phyloP scores from a whole-genome alignment of 2,329 filamentous ascomycete species.

The Aspergillus uvarum region DNA sequence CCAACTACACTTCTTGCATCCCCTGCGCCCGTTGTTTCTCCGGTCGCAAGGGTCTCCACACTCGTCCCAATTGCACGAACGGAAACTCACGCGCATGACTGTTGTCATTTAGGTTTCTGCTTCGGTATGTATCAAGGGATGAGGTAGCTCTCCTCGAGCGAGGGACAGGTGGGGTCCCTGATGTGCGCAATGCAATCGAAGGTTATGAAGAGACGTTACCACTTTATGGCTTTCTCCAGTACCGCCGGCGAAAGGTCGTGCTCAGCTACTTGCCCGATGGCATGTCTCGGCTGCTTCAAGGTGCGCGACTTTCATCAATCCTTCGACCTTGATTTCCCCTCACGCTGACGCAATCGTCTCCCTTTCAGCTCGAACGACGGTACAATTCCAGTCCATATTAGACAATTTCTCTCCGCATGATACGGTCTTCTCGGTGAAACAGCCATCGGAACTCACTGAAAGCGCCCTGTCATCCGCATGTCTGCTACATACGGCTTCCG shows the following conservation, averaged over 20 bases:
- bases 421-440: constrained; percentile 73
- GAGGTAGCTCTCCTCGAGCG: constrained; percentile 75
- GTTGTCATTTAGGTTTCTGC: constrained; percentile 70
- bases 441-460: constrained; percentile 78
- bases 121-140: constrained; percentile 88
- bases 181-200: constrained; percentile 75
- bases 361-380: constrained; percentile 71
- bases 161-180: constrained; percentile 78
- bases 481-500: constrained; percentile 82
- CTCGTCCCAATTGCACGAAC: neutral
- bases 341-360: constrained; percentile 10
- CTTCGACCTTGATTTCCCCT: constrained; percentile 1
- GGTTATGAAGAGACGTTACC: constrained; percentile 82
- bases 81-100: constrained; percentile 9
- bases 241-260: constrained; percentile 83
- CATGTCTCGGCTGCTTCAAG: constrained; percentile 88
- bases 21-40: constrained; percentile 10
- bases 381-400: constrained; percentile 62
- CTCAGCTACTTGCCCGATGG: constrained; percentile 91
- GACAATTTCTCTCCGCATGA: constrained; percentile 81
- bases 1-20: neutral
- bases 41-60: constrained; percentile 11
- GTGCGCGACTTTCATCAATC: constrained; percentile 52
- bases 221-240: constrained; percentile 87
- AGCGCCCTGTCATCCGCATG: constrained; percentile 84